These are phyloP conservation scores for Euphorbia pulcherrima DNA, from an alignment of 345 rosid species.

Conservation along the genomic window DNA sequence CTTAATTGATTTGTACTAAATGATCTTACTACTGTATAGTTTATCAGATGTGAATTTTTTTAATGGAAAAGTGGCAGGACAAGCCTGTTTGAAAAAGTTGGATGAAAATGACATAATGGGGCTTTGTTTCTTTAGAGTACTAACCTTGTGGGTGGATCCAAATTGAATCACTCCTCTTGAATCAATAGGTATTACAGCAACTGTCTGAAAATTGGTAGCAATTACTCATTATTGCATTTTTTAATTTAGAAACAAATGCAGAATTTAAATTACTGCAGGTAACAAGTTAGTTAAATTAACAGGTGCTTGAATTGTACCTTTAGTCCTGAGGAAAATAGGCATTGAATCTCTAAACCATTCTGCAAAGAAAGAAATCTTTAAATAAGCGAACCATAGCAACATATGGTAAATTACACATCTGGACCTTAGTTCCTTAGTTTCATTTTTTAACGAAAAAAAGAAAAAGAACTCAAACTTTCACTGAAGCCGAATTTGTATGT, in stretches of 20 bases:
- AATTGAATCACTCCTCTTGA: conserved; percentile 67
- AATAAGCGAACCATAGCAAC: not conserved
- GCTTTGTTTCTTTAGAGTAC: conserved; percentile 17
- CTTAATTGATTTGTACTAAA: no score
- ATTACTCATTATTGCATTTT: not conserved
- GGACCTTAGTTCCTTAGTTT: no score
- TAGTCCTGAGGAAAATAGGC: conserved; percentile 47
- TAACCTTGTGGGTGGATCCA: conserved; percentile 79
- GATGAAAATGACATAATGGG: not conserved
- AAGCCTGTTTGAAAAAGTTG: not conserved
- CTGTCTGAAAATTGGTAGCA: conserved; percentile 52
- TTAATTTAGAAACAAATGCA: not conserved
- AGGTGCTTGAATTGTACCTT: conserved; percentile 34
- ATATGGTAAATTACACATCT: no score
- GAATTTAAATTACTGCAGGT: no score
- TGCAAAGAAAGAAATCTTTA: conserved; percentile 20
- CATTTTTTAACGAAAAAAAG: no score
- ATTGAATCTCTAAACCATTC: conserved; percentile 36
- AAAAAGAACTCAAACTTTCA: no score
- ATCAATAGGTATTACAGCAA: conserved; percentile 59
- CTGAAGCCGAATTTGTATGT: no score
- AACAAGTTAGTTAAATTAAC: not conserved
- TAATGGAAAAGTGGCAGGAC: not conserved
- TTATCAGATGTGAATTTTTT: not conserved
- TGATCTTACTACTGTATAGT: no score